Evolutionary conservation across 73 alveolate species (phyloP).

Genomic region (Blepharisma japonicum): DNA sequence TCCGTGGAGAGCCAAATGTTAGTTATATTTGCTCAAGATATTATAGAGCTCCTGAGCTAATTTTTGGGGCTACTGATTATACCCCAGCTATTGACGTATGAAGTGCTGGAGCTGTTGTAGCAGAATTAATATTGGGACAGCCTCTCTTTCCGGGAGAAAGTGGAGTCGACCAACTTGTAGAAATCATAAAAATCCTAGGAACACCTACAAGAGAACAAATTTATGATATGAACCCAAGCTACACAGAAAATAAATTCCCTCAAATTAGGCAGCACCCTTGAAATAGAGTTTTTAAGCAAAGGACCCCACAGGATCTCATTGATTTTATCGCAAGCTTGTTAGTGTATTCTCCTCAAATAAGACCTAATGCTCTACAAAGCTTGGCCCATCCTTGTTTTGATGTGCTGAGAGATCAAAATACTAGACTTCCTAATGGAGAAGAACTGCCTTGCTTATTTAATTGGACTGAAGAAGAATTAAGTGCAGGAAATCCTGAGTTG

Average conservation of each 20-base stretch:
- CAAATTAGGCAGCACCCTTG: constrained; percentile 84
- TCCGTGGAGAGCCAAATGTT: constrained; percentile 92
- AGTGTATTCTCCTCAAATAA: constrained; percentile 66
- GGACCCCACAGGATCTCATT: constrained; percentile 58
- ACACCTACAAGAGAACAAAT: constrained; percentile 82
- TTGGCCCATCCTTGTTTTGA: constrained; percentile 76
- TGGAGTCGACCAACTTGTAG: constrained; percentile 79
- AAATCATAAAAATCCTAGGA: constrained; percentile 76
- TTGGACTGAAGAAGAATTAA: not conserved
- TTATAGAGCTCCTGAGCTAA: constrained; percentile 96
- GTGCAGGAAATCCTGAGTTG: constrained; percentile 1
- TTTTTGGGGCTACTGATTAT: constrained; percentile 91
- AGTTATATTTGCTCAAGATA: constrained; percentile 85
- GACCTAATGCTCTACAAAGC: constrained; percentile 69
- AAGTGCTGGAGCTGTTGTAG: constrained; percentile 92
- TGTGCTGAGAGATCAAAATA: constrained; percentile 71
- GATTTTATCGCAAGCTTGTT: constrained; percentile 60
- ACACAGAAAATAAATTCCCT: constrained; percentile 84
- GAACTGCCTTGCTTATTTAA: constrained; percentile 45
- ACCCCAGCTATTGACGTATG: constrained; percentile 79
- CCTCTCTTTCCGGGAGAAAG: constrained; percentile 76
- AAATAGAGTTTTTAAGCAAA: constrained; percentile 66
- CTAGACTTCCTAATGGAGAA: constrained; percentile 64
- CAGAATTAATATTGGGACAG: constrained; percentile 77
- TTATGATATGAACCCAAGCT: constrained; percentile 80